Evolutionary conservation across 331 rosid genomes (phyloP).

Genomic region (Spiraea crenata): DNA sequence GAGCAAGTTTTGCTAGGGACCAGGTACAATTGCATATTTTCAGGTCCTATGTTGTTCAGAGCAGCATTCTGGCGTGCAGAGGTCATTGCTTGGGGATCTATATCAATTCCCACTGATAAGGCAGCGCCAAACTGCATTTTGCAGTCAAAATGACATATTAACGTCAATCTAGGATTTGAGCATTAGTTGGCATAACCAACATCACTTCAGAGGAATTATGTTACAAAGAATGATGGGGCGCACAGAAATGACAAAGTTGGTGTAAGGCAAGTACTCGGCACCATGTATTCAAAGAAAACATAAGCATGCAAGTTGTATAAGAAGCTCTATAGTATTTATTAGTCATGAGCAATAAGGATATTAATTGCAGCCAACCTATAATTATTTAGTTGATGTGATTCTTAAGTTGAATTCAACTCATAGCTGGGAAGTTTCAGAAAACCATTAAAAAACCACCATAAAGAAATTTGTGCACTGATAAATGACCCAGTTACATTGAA

Average conservation of each 20-base stretch:
- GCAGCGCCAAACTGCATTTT: conserved; percentile 74
- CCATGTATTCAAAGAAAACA: background rate
- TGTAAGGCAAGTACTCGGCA: background rate
- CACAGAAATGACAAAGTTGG: background rate
- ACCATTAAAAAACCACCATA: background rate
- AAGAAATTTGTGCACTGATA: background rate
- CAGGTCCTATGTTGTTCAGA: conserved; percentile 68
- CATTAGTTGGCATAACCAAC: conserved; percentile 16
- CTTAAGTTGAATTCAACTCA: background rate
- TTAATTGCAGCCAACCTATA: background rate
- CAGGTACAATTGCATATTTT: conserved; percentile 56
- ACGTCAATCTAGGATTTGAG: conserved; percentile 20
- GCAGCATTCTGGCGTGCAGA: conserved; percentile 72
- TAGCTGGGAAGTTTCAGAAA: background rate
- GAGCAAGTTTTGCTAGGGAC: conserved; percentile 31
- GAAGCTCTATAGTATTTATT: too few species aligned
- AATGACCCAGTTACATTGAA: too few species aligned
- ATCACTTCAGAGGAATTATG: background rate
- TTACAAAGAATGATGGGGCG: background rate
- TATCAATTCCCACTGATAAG: conserved; percentile 72
- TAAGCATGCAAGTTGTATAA: background rate
- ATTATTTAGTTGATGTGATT: background rate
- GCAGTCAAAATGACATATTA: conserved; percentile 23
- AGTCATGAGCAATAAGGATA: background rate
- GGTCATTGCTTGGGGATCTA: conserved; percentile 75